These are phyloP conservation scores for Pseudozyma sp. DNA, from an alignment of 1,284 basidiomycete species.

Conservation along the genomic window DNA sequence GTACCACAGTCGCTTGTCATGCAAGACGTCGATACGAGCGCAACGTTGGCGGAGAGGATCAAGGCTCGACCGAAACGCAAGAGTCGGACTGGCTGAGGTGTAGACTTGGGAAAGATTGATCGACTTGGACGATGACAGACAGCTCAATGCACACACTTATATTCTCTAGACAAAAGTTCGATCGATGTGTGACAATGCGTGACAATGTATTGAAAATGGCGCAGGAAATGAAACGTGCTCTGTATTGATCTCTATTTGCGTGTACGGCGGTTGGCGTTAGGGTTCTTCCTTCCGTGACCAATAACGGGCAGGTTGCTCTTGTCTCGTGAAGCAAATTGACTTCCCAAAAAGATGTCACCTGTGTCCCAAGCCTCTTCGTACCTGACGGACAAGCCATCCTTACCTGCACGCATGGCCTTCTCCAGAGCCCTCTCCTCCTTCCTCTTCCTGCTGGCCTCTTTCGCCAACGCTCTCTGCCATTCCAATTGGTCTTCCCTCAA, in stretches of 20 bases:
- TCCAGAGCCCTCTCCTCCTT: slow-evolving; percentile 59
- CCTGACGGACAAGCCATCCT: slow-evolving; percentile 60
- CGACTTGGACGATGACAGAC: background rate
- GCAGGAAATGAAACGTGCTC: background rate
- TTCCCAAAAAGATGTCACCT: slow-evolving; percentile 59
- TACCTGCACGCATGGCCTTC: slow-evolving; percentile 54
- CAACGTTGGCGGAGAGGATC: slow-evolving; percentile 31
- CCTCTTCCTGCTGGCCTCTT: slow-evolving; percentile 54
- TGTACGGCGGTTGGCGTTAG: slow-evolving; percentile 57
- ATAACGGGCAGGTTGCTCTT: slow-evolving; percentile 59
- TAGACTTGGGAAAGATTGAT: background rate
- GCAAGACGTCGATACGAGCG: background rate
- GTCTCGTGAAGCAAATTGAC: slow-evolving; percentile 32
- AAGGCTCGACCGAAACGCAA: slow-evolving; percentile 43
- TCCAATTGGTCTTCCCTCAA: slow-evolving; percentile 67
- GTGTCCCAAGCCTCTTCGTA: slow-evolving; percentile 67
- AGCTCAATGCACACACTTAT: background rate
- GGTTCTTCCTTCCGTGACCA: slow-evolving; percentile 66
- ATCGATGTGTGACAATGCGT: background rate
- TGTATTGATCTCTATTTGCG: slow-evolving; percentile 28
- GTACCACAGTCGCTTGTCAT: slow-evolving; percentile 19
- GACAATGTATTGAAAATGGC: background rate
- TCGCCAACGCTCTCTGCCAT: slow-evolving; percentile 63
- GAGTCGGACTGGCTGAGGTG: slow-evolving; percentile 14
- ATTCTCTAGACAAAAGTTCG: background rate